Evolutionary conservation across 1,284 basidiomycete genomes (phyloP), one percentile per base, ranked within the genome.

Genomic region (Moniliella sp.): DNA sequence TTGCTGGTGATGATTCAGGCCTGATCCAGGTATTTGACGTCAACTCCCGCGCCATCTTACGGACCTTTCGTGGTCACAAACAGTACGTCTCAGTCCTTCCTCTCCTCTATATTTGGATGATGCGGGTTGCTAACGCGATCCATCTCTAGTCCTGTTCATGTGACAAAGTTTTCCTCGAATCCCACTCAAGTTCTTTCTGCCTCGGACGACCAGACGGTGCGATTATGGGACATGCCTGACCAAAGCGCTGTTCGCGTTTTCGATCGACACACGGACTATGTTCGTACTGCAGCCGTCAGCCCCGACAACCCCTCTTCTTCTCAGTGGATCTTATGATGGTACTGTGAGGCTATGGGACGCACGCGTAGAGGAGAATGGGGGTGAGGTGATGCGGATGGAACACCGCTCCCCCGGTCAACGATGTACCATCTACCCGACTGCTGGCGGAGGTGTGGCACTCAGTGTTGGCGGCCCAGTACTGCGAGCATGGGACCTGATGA

Each of bases 11-110:
- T 52, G 88, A 97, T 60, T 78, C 75, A 39, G 91, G 88, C 5
- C 61, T 86, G 9, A 73, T 99, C 15, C 91, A 97, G 67, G 80
- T 76, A 14, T 99, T 99, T 54, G 91, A 99, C 61, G 74, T 94
- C 35, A 81, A 76, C 49, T 88, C 81, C 15, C 70, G 91, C 30
- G 88, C 88, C 8, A 84, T 99, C 44, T 68, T 99, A 40, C 73
- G 91, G 33, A 80, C 82, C 0, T 69, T 99, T 40, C 76, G 82
- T 46, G 75, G 77, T 1, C 88, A 97, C 62, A 80, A 84, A 50
- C 82, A 88, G 64, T 69, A 42, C 42, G 65, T 61, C n/a, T n/a
- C n/a, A n/a, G n/a, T n/a, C n/a, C n/a, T n/a, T n/a, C n/a, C n/a
- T n/a, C n/a, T n/a, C n/a, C n/a, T n/a, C n/a, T n/a, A n/a, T n/a